These are phyloP conservation scores for Pseudogymnoascus sp. DNA, from an alignment of 2,329 filamentous ascomycete genomes.

Conservation along the genomic window DNA sequence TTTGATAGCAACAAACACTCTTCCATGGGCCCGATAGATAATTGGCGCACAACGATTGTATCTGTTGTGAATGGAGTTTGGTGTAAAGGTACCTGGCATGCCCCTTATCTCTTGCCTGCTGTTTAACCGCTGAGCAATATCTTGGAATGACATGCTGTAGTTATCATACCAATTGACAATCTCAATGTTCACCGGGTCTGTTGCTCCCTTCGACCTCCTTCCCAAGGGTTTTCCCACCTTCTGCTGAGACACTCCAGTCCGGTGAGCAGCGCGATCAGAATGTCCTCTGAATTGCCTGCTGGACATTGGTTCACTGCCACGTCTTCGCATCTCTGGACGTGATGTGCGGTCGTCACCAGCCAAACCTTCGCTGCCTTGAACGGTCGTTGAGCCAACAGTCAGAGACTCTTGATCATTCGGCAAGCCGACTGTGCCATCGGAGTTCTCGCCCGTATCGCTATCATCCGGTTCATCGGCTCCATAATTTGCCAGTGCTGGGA, in stretches of 20 bases:
- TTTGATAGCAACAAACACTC: constrained; percentile 21
- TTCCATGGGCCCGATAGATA: constrained; percentile 22
- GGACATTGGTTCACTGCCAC: neutral
- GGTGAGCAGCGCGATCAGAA: neutral
- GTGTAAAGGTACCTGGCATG: constrained; percentile 17
- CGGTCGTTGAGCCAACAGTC: neutral
- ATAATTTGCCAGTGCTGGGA: no score
- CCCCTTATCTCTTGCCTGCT: constrained; percentile 17
- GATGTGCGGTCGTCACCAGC: neutral
- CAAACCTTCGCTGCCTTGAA: neutral
- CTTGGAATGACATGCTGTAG: constrained; percentile 14
- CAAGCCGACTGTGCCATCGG: neutral
- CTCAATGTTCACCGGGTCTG: constrained; percentile 27
- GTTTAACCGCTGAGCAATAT: constrained; percentile 23
- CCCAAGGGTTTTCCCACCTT: neutral
- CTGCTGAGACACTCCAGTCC: neutral
- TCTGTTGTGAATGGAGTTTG: constrained; percentile 21
- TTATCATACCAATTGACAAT: constrained; percentile 27
- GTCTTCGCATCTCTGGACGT: neutral
- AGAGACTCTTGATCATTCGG: neutral
- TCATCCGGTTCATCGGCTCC: neutral
- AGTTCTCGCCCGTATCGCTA: neutral
- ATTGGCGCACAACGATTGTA: constrained; percentile 28
- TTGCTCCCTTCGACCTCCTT: constrained; percentile 18
- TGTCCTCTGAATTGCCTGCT: neutral